phyloP scores from a whole-genome alignment of 2,329 filamentous ascomycete genomes.

The Polychaeton citri region DNA sequence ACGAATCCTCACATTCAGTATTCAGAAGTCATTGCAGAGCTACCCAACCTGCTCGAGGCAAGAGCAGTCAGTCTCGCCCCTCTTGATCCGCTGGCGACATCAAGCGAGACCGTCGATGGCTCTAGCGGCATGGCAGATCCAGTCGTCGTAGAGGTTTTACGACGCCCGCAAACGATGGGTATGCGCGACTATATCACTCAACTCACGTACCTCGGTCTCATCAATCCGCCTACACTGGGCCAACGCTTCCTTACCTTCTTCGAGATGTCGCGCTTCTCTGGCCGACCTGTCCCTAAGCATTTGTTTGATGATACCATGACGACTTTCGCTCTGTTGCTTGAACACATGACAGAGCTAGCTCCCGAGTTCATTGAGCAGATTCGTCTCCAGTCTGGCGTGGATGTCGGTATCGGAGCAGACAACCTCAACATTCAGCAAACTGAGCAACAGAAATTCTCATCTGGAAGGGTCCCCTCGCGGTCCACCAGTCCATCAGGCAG shows the following conservation, averaged over 20 bases:
- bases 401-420: conserved; percentile 1
- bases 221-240: conserved; percentile 37
- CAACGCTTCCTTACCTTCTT: conserved; percentile 59
- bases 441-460: neutral
- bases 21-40: conserved; percentile 62
- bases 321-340: conserved; percentile 67
- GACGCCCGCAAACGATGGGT: conserved; percentile 56
- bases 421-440: neutral
- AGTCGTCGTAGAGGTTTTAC: conserved; percentile 53
- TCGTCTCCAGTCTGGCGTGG: conserved; percentile 16
- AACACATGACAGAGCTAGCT: conserved; percentile 55
- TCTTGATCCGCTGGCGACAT: conserved; percentile 32
- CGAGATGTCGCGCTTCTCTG: conserved; percentile 75
- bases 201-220: conserved; percentile 53
- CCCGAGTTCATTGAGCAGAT: conserved; percentile 35
- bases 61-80: conserved; percentile 80
- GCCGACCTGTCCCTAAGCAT: conserved; percentile 49
- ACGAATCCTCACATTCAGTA: conserved; percentile 77
- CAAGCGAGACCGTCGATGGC: conserved; percentile 23
- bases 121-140: conserved; percentile 10
- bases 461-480: no score
- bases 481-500: no score
- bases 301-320: conserved; percentile 72
- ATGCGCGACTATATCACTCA: conserved; percentile 67
- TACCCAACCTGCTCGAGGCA: conserved; percentile 83